Conservation (phyloP, 2,329 filamentous ascomycete species). For the Botrytis hyacinthi region DNA sequence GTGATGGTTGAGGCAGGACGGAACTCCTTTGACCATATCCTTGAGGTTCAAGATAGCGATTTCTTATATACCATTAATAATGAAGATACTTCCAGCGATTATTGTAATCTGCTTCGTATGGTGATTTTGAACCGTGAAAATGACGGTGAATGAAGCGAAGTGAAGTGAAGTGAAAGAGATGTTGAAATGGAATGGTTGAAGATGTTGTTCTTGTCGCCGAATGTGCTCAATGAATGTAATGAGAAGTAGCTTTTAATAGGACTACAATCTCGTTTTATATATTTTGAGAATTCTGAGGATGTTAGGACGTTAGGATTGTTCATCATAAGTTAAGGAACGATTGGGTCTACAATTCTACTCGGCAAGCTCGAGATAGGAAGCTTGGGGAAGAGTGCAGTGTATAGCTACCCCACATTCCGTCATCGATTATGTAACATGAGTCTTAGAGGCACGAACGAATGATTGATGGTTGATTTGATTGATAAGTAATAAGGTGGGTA, state of each 20-base stretch:
- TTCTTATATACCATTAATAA: background rate
- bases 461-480: background rate
- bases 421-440: background rate
- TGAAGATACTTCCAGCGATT: background rate
- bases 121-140: background rate
- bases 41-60: background rate
- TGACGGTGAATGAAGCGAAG: background rate
- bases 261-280: background rate
- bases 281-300: background rate
- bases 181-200: background rate
- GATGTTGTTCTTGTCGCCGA: background rate
- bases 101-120: background rate
- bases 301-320: background rate
- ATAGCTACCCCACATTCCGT: constrained; percentile 10
- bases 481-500: background rate
- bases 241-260: background rate
- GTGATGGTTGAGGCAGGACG: background rate
- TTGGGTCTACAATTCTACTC: background rate
- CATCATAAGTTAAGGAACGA: background rate
- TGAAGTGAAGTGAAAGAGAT: no score
- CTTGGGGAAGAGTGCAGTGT: no score
- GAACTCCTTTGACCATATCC: background rate
- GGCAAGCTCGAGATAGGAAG: no score
- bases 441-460: background rate
- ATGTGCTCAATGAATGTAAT: background rate